phyloP scores from a whole-genome alignment of 768 basidiomycete genomes.

The Cystoderma amianthinum region DNA sequence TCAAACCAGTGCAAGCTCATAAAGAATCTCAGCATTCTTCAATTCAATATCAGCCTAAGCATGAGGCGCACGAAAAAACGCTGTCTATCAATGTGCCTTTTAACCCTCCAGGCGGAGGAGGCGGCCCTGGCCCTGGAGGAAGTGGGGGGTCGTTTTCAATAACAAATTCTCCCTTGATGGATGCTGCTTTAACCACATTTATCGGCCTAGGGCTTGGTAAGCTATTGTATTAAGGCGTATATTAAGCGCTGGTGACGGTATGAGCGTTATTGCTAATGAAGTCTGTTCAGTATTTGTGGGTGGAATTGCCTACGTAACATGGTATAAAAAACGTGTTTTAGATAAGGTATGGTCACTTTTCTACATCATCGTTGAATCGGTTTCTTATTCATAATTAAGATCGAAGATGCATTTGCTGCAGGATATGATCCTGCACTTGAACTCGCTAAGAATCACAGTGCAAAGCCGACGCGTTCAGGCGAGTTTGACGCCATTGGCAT shows the following conservation, averaged over 20 bases:
- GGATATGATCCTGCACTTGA: constrained; percentile 85
- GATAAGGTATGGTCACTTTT: constrained; percentile 70
- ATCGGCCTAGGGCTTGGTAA: constrained; percentile 57
- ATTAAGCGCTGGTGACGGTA: constrained; percentile 5
- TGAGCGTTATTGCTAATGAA: no score
- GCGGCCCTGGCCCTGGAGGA: constrained; percentile 22
- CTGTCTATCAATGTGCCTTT: constrained; percentile 28
- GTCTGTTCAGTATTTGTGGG: constrained; percentile 62
- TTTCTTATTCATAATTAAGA: constrained; percentile 31
- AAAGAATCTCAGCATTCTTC: constrained; percentile 2
- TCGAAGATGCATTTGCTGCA: constrained; percentile 68
- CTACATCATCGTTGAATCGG: no score
- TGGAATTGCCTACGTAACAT: constrained; percentile 64
- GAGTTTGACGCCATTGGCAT: constrained; percentile 19
- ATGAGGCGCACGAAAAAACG: constrained; percentile 37
- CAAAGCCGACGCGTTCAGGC: constrained; percentile 18
- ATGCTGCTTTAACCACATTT: constrained; percentile 52
- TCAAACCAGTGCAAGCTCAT: constrained; percentile 4
- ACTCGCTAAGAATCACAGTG: constrained; percentile 45
- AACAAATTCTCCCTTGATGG: constrained; percentile 36
- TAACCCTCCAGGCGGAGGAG: constrained; percentile 35
- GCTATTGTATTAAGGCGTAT: constrained; percentile 9
- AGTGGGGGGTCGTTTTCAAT: constrained; percentile 21
- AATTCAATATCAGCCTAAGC: constrained; percentile 17
- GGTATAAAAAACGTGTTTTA: constrained; percentile 81